phyloP scores from a whole-genome alignment of 2,329 filamentous ascomycete species.

The Alternaria angustiovoidea region DNA sequence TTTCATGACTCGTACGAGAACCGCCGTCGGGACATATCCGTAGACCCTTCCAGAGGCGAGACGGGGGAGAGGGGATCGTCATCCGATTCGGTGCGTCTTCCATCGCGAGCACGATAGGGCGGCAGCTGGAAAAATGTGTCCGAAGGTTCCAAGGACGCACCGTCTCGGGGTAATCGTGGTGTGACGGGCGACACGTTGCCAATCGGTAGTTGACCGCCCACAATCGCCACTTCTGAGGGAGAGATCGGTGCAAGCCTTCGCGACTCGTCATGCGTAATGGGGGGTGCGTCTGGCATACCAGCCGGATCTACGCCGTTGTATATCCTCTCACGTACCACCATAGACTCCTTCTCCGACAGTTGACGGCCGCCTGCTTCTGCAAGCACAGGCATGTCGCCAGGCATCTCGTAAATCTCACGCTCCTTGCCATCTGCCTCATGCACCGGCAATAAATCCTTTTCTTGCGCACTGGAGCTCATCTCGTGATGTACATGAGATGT shows the following conservation, averaged over 20 bases:
- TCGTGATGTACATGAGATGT: slow-evolving; percentile 35
- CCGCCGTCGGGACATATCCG: slow-evolving; percentile 41
- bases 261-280: slow-evolving; percentile 28
- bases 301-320: slow-evolving; percentile 56
- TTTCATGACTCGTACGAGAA: slow-evolving; percentile 52
- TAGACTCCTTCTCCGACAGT: slow-evolving; percentile 59
- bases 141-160: slow-evolving; percentile 40
- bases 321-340: slow-evolving; percentile 54
- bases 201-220: slow-evolving; percentile 33
- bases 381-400: slow-evolving; percentile 63
- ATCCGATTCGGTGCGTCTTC: slow-evolving; percentile 36
- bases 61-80: slow-evolving; percentile 45
- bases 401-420: slow-evolving; percentile 58
- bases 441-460: slow-evolving; percentile 25
- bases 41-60: slow-evolving; percentile 44
- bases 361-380: slow-evolving; percentile 59
- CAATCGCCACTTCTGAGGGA: slow-evolving; percentile 39
- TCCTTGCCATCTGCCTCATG: slow-evolving; percentile 50
- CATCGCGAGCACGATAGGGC: slow-evolving; percentile 32
- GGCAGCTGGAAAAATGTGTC: slow-evolving; percentile 44
- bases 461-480: slow-evolving; percentile 24
- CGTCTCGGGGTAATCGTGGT: slow-evolving; percentile 43
- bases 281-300: slow-evolving; percentile 26
- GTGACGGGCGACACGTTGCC: slow-evolving; percentile 41
- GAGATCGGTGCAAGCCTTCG: slow-evolving; percentile 36